Conservation (phyloP, 2,329 filamentous ascomycete genomes). For the Clarireedia homoeocarpa region DNA sequence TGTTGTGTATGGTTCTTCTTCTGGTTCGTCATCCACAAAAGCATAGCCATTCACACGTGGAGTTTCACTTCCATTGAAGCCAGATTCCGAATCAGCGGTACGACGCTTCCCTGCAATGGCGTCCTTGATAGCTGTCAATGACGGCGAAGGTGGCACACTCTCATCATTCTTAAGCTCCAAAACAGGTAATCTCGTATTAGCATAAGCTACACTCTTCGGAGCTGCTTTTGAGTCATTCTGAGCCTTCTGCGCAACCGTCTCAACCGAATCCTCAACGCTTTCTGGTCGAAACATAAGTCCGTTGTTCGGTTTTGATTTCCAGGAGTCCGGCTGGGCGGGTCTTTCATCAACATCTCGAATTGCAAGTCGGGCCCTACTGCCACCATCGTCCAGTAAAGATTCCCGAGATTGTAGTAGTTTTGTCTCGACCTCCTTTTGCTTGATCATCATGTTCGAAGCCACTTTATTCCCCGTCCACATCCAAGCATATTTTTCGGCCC, state of each 20-base stretch:
- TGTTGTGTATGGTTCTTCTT: conserved; percentile 35
- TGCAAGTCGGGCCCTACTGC: conserved; percentile 48
- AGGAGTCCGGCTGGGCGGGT: conserved; percentile 69
- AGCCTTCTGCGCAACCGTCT: conserved; percentile 59
- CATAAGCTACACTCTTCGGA: conserved; percentile 70
- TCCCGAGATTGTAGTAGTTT: conserved; percentile 39
- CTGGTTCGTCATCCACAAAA: conserved; percentile 79
- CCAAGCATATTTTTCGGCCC: conserved; percentile 79
- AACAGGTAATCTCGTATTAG: conserved; percentile 71
- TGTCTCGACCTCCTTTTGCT: conserved; percentile 54
- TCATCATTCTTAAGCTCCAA: conserved; percentile 33
- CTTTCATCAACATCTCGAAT: conserved; percentile 62
- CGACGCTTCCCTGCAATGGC: conserved; percentile 70
- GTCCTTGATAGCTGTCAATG: conserved; percentile 74
- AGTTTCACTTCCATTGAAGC: conserved; percentile 58
- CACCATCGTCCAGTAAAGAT: conserved; percentile 47
- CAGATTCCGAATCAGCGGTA: conserved; percentile 53
- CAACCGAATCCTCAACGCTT: conserved; percentile 48
- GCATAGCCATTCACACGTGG: conserved; percentile 89
- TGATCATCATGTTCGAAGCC: conserved; percentile 68
- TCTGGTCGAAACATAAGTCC: conserved; percentile 79
- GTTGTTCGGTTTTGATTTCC: conserved; percentile 70
- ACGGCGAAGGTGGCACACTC: conserved; percentile 65
- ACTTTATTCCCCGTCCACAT: conserved; percentile 79
- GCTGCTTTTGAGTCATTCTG: conserved; percentile 65